Evolutionary conservation across 768 basidiomycete genomes (phyloP), one percentile per base, ranked within the genome.

Genomic region (Boletus reticuloceps): DNA sequence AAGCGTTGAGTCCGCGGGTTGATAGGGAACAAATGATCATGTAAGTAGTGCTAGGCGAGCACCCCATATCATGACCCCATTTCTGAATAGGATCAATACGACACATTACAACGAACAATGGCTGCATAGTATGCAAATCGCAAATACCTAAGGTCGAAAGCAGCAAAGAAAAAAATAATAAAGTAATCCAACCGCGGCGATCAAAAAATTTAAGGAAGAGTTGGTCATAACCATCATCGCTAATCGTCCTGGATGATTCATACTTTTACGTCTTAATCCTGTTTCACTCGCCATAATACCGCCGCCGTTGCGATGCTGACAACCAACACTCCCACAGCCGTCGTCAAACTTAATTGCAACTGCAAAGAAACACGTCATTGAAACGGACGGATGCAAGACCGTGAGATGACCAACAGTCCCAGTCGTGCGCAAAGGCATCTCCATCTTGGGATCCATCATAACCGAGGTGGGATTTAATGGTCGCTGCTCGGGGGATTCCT

Each of bases 201-300:
- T 39, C 17, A 39, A 39, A 39, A 9, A 39, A 39, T 29, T 29
- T 9, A n/a, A 6, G 16, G 19, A 40, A 20, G 12, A 40, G 9
- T 22, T 50, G 55, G 55, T 60, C 60, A 64, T 58, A 60, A 58
- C 51, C 51, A 42, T 44, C 51, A 42, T 44, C 41, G 43, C 50
- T 47, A 55, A 60, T 51, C 54, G 63, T 64, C 63, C 59, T 39
- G 22, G 38, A 53, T 36, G 39, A 58, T 54, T 37, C 58, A 58
- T 53, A 37, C 37, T 51, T 61, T 58, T 51, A 12, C 22, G 38
- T 53, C 60, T 49, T 64, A 71, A 29, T 78, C 76, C 34, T 75
- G 74, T 56, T 82, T 83, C 29, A 88, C 83, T 58, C 84, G 79
- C 85, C 86, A 89, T 62, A 88, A 71, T 47, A 90, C 87, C 8